Base-by-base conservation (phyloP, 768 basidiomycete genomes). In the Thelephora ganbajun region DNA sequence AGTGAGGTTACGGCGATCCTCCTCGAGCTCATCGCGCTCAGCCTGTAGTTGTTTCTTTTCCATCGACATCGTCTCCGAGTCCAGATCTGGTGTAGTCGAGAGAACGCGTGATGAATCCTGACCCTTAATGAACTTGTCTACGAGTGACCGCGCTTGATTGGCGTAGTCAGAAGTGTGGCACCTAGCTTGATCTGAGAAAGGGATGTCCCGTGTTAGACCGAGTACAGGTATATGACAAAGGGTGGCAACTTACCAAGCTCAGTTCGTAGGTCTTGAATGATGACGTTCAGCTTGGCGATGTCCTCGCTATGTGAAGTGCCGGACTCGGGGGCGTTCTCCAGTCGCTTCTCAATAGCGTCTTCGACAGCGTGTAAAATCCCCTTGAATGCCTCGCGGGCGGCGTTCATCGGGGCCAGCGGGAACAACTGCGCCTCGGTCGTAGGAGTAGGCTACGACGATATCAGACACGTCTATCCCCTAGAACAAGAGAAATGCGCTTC, bases 1-100 rank as follows among this genome's bases (percentile, higher is more conserved):
- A 0, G 77, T 76, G 52, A 84, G 77, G 50, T 75, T 75, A 46
- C 66, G 66, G 9, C 80, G 72, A 53, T 89, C 83, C 14, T 70
- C 65, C 44, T 86, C 79, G 5, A 89, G 74, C 39, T 80, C 73
- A 46, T 61, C 63, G 56, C 64, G 69, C 46, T 79, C 67, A 14
- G 58, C 65, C 26, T 76, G 73, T 30, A 86, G 58, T 23, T 70
- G 67, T 44, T 74, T 69, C 35, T 64, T 69, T 55, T 80, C 76
- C 33, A 70, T 69, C 9, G 26, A 30, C 26, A 30, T 30, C 4
- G 26, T 9, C 26, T 30, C 26, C 26, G 26, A 30, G 26, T 30
- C 26, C 9, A 30, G 5, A 51, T 83, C 77, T 47, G 62, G 57
- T 45, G 69, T 66, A 13, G 79, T 30, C 26, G 26, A 30, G 9